phyloP scores from a whole-genome alignment of 2,329 filamentous ascomycete species.

The Coniella lustricola region DNA sequence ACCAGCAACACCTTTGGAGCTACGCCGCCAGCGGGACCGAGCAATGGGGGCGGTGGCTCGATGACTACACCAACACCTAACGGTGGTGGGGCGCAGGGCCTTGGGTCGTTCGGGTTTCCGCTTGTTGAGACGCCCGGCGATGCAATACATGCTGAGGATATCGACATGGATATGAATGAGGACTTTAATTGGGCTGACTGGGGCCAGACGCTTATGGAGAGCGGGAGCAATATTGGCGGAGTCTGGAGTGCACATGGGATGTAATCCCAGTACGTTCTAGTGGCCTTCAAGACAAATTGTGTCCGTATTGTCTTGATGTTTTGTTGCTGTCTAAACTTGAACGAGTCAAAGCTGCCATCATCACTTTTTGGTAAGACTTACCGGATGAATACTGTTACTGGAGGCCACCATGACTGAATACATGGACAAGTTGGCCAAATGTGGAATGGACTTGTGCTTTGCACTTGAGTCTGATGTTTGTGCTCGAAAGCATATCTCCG shows the following conservation, averaged over 20 bases:
- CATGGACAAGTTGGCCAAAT: no score
- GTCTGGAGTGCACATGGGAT: conserved; percentile 18
- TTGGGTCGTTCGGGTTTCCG: conserved; percentile 12
- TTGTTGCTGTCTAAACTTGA: no score
- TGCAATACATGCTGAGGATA: conserved; percentile 20
- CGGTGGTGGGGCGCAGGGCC: background rate
- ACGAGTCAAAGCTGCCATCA: no score
- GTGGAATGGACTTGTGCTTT: no score
- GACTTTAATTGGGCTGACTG: conserved; percentile 32
- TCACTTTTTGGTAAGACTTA: no score
- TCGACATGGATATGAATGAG: conserved; percentile 31
- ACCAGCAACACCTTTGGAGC: background rate
- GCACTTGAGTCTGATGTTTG: no score
- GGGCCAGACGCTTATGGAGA: conserved; percentile 28
- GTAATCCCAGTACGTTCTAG: background rate
- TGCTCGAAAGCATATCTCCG: no score
- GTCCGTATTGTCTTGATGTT: no score
- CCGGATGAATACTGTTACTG: no score
- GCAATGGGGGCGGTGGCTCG: background rate
- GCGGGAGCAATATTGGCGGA: conserved; percentile 21
- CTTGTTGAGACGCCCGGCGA: conserved; percentile 3
- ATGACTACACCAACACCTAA: conserved; percentile 1
- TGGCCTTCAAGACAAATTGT: no score
- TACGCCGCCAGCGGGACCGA: background rate
- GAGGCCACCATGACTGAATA: no score